phyloP scores from a whole-genome alignment of 176 grass and related monocot species.

The Oryza coarctata region DNA sequence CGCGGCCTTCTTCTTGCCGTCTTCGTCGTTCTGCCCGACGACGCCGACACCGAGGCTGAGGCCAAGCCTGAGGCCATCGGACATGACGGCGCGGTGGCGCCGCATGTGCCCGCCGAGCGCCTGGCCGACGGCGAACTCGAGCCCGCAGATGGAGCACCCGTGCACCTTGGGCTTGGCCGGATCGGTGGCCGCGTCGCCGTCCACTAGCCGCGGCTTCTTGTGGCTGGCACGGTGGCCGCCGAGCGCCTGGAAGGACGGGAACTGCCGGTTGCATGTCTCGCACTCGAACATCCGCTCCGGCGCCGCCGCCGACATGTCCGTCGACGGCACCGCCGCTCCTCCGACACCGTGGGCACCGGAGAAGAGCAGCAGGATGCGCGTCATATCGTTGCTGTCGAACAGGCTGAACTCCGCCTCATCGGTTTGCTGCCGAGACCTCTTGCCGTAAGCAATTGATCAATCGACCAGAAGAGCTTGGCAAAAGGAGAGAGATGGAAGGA shows the following conservation, averaged over 20 bases:
- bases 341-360: constrained; percentile 19
- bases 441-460: constrained; percentile 45
- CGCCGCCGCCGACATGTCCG: background rate
- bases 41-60: constrained; percentile 20
- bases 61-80: background rate
- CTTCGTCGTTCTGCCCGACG: constrained; percentile 2
- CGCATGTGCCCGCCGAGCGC: constrained; percentile 97
- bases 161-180: constrained; percentile 72
- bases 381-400: constrained; percentile 56
- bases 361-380: constrained; percentile 65
- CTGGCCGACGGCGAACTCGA: constrained; percentile 92
- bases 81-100: constrained; percentile 56
- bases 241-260: constrained; percentile 92
- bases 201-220: constrained; percentile 65
- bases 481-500: background rate
- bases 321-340: background rate
- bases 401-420: constrained; percentile 38
- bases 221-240: constrained; percentile 95
- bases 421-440: constrained; percentile 49
- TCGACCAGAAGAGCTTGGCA: background rate
- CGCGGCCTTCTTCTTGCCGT: background rate
- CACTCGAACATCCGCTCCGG: constrained; percentile 79
- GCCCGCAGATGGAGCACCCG: constrained; percentile 87
- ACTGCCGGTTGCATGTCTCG: constrained; percentile 84
- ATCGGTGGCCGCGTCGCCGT: constrained; percentile 10